phyloP scores from a whole-genome alignment of 768 basidiomycete species.

The Naematelia aurantialba region DNA sequence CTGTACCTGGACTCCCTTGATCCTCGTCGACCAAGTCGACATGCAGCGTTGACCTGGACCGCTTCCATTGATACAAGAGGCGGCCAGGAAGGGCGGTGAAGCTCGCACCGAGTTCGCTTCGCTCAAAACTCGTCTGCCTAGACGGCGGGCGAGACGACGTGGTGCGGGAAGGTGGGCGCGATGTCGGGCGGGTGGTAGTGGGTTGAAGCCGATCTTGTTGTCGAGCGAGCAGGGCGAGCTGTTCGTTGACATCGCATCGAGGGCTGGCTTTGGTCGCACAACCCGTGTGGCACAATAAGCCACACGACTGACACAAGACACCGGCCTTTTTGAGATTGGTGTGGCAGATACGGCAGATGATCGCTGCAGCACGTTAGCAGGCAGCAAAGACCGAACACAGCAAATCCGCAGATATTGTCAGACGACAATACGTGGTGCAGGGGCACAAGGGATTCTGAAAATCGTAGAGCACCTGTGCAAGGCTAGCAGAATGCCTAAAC shows the following conservation, averaged over 20 bases:
- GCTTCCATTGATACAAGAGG: slow-evolving; percentile 21
- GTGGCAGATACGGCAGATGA: slow-evolving; percentile 80
- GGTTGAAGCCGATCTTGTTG: slow-evolving; percentile 21
- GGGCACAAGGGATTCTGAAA: no score
- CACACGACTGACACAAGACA: slow-evolving; percentile 83
- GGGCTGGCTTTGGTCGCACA: slow-evolving; percentile 23
- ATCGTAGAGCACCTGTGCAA: no score
- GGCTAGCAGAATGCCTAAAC: no score
- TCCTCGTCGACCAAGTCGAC: slow-evolving; percentile 4
- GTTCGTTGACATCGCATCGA: slow-evolving; percentile 29
- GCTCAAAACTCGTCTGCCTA: slow-evolving; percentile 20
- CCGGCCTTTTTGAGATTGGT: slow-evolving; percentile 76
- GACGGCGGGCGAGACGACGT: slow-evolving; percentile 19
- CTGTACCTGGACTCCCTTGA: background rate
- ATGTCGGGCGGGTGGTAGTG: no score
- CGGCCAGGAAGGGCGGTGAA: slow-evolving; percentile 18
- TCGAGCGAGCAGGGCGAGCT: slow-evolving; percentile 19
- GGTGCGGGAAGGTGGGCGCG: no score
- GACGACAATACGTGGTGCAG: no score
- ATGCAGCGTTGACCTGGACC: slow-evolving; percentile 11
- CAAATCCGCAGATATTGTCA: no score
- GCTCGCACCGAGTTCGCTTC: slow-evolving; percentile 6
- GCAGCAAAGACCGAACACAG: no score
- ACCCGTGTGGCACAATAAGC: slow-evolving; percentile 71
- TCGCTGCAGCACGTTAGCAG: slow-evolving; percentile 56